Conservation (phyloP, 257 asterid species). For the Capsicum chinense region DNA sequence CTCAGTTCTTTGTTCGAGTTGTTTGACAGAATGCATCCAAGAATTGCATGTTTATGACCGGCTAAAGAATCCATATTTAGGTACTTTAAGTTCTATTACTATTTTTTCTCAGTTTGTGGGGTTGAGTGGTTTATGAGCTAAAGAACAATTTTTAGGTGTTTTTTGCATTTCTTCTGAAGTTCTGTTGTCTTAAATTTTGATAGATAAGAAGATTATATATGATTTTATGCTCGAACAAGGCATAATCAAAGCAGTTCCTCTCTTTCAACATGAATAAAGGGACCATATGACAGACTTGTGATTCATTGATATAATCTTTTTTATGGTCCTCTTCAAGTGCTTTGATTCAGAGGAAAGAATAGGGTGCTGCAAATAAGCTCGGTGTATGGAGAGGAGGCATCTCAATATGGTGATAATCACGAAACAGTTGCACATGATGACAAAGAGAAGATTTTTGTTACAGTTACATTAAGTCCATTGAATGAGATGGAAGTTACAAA, state of each 20-base stretch:
- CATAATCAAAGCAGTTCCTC: slow-evolving; percentile 49
- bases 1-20: too few relatives aligned
- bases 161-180: not conserved
- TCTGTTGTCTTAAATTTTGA: slow-evolving; percentile 28
- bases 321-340: slow-evolving; percentile 53
- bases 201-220: slow-evolving; percentile 37
- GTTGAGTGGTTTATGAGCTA: not conserved
- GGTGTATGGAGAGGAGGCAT: slow-evolving; percentile 49
- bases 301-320: slow-evolving; percentile 32
- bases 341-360: slow-evolving; percentile 32
- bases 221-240: slow-evolving; percentile 16
- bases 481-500: slow-evolving; percentile 62
- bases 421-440: slow-evolving; percentile 69
- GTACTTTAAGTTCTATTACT: not conserved
- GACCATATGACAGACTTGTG: slow-evolving; percentile 35
- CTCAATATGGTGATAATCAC: slow-evolving; percentile 44
- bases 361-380: slow-evolving; percentile 52
- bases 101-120: not conserved
- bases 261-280: slow-evolving; percentile 57
- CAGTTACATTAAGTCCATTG: slow-evolving; percentile 82
- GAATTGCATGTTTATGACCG: not conserved
- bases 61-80: not conserved
- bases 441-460: slow-evolving; percentile 89
- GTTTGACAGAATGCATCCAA: not conserved
- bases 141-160: not conserved